Base-by-base conservation (phyloP, 2,329 filamentous ascomycete species). In the Fusarium drepaniforme region DNA sequence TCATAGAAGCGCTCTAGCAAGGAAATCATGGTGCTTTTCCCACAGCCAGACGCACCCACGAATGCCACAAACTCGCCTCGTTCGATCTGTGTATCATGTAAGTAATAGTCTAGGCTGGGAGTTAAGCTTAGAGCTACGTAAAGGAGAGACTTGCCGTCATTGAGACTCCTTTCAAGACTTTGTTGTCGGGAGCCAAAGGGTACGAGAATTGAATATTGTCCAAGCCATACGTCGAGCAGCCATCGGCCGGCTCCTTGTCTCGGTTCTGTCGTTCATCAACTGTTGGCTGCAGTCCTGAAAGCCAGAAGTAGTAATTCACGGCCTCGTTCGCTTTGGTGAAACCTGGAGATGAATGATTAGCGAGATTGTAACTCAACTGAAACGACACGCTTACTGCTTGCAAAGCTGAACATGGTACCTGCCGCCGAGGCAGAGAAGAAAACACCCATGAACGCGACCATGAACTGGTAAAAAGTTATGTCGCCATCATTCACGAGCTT, bases 21-120 rank as follows among this genome's bases (percentile, higher is more conserved):
- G 8, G 86, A 85, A 53, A 93, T 85, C 46, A 89, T 87, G 4
- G 90, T 91, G 2, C 88, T 90, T 75, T 92, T 92, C 1, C 89
- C 89, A 71, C 88, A 90, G 9, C 89, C 89, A 0, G 87, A 90
- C 2, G 88, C 84, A 2, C 90, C 89, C 0, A 91, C 89, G 35
- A 46, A 46, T 5, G 42, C 42, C 21, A 46, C 42, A 8, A 46
- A 46, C 13, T 46, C 42, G 21, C 42, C 42, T 25, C 42, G 21
- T 8, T 46, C 42, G 3, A 46, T 46, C 42, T 46, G 21, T 25
- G 21, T 5, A 16, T 46, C 42, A 2, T 25, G 13, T 46, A 9
- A 46, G 13, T 46, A 25, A 46, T 23, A 23, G 42, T 23, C 3
- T 2, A 46, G 7, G 12, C 12, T 23, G 40, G n/a, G 11, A 42